Conservation (phyloP, 768 basidiomycete species). For the Mycena polygramma region DNA sequence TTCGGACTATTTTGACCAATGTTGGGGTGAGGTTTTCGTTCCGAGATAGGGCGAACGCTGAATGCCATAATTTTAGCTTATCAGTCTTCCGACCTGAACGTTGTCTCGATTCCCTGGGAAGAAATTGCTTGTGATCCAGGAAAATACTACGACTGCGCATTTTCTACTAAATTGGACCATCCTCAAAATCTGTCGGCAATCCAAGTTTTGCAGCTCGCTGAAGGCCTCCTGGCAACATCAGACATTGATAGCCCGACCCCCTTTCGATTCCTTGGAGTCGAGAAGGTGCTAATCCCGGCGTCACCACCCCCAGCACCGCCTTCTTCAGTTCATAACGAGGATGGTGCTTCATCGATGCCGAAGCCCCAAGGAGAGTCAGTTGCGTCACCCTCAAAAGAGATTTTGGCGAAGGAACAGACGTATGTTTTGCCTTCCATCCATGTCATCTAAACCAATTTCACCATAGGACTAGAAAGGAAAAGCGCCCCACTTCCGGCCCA, state of each 20-base stretch:
- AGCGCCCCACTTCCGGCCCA: too few species aligned
- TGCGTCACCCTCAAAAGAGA: too few species aligned
- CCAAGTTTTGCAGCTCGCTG: background rate
- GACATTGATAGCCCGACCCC: background rate
- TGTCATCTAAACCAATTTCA: too few species aligned
- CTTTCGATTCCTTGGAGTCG: conserved; percentile 1
- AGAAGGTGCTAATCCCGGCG: conserved; percentile 1
- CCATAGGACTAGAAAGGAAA: too few species aligned
- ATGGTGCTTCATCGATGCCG: too few species aligned
- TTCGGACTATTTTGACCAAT: conserved; percentile 15
- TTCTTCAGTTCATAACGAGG: background rate
- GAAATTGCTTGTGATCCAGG: background rate
- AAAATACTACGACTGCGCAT: conserved; percentile 2
- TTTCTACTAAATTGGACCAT: conserved; percentile 8
- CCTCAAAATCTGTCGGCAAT: conserved; percentile 16
- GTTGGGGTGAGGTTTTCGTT: conserved; percentile 5
- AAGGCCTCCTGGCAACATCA: background rate
- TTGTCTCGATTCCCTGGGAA: conserved; percentile 4
- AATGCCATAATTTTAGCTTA: background rate
- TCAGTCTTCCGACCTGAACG: background rate
- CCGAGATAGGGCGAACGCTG: background rate
- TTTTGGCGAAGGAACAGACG: too few species aligned
- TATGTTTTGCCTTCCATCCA: too few species aligned
- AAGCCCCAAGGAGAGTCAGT: too few species aligned
- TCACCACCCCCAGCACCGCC: background rate